These are phyloP conservation scores for Trichophyton benhamiae DNA, from an alignment of 2,329 filamentous ascomycete genomes.

Conservation along the genomic window DNA sequence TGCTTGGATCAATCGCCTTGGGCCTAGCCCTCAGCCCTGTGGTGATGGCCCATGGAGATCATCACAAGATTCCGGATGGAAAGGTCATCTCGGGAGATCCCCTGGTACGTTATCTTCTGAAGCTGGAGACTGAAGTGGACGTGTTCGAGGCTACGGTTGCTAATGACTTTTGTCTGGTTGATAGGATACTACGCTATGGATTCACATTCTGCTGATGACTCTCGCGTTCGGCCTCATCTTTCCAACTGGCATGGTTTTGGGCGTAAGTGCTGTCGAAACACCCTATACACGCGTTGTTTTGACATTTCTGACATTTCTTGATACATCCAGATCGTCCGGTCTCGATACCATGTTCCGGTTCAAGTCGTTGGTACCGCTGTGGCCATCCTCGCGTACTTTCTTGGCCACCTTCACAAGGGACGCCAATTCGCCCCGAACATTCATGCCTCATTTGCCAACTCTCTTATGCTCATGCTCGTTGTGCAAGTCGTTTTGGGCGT, in stretches of 20 bases:
- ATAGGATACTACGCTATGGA: slow-evolving; percentile 74
- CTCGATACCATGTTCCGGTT: slow-evolving; percentile 84
- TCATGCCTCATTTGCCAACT: slow-evolving; percentile 68
- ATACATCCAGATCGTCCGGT: slow-evolving; percentile 60
- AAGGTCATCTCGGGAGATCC: slow-evolving; percentile 24
- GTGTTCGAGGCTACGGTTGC: neutral
- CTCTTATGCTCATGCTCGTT: slow-evolving; percentile 66
- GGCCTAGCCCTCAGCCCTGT: neutral
- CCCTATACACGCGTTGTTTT: neutral
- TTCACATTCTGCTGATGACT: slow-evolving; percentile 81
- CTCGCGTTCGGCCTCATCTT: slow-evolving; percentile 85
- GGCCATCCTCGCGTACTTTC: slow-evolving; percentile 72
- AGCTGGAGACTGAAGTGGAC: slow-evolving; percentile 38
- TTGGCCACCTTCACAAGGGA: slow-evolving; percentile 83
- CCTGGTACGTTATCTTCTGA: slow-evolving; percentile 41
- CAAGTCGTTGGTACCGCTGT: slow-evolving; percentile 64
- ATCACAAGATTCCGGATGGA: slow-evolving; percentile 54
- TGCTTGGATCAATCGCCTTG: neutral
- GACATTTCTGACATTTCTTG: slow-evolving; percentile 7
- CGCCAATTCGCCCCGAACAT: slow-evolving; percentile 73
- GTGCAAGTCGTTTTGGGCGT: slow-evolving; percentile 67
- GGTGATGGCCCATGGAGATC: slow-evolving; percentile 36
- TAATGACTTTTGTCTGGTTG: neutral
- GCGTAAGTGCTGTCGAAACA: slow-evolving; percentile 44
- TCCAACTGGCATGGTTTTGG: slow-evolving; percentile 87